These are phyloP conservation scores for Teratosphaeria nubilosa DNA, from an alignment of 2,329 filamentous ascomycete species.

Conservation along the genomic window DNA sequence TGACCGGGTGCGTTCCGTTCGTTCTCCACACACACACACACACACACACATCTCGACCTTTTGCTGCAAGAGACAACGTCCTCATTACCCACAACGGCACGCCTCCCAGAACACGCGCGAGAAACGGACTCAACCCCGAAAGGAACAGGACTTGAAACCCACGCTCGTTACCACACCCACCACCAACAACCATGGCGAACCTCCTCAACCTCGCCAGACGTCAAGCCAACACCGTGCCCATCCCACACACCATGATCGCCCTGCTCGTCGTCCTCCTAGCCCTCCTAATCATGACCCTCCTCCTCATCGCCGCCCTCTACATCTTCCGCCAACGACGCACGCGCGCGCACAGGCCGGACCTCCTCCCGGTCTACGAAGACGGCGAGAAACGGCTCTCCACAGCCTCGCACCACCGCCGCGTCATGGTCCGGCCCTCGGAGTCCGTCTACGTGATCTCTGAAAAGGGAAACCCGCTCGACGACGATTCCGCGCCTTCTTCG, in stretches of 20 bases:
- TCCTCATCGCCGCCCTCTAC: slow-evolving; percentile 58
- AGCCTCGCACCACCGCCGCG: slow-evolving; percentile 43
- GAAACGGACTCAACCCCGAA: not conserved
- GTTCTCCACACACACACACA: not conserved
- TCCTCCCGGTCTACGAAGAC: slow-evolving; percentile 55
- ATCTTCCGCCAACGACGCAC: slow-evolving; percentile 60
- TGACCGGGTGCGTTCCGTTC: slow-evolving; percentile 35
- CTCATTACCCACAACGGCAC: not conserved
- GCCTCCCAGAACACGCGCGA: not conserved
- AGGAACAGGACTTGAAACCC: not conserved
- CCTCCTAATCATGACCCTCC: slow-evolving; percentile 62
- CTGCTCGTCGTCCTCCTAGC: slow-evolving; percentile 71
- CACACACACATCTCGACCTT: not conserved
- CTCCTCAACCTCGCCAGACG: slow-evolving; percentile 42
- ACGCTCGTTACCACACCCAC: not conserved
- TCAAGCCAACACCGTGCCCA: slow-evolving; percentile 34
- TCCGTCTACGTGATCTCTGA: slow-evolving; percentile 67
- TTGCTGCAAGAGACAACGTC: not conserved
- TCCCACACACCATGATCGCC: slow-evolving; percentile 57
- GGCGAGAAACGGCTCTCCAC: slow-evolving; percentile 41
- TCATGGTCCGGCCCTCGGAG: slow-evolving; percentile 50
- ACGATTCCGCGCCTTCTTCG: slow-evolving; percentile 64
- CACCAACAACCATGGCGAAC: slow-evolving; percentile 27
- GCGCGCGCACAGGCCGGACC: slow-evolving; percentile 35
- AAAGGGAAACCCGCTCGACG: slow-evolving; percentile 61